phyloP scores from a whole-genome alignment of 768 basidiomycete species.

The Termitomyces bulborhizus region DNA sequence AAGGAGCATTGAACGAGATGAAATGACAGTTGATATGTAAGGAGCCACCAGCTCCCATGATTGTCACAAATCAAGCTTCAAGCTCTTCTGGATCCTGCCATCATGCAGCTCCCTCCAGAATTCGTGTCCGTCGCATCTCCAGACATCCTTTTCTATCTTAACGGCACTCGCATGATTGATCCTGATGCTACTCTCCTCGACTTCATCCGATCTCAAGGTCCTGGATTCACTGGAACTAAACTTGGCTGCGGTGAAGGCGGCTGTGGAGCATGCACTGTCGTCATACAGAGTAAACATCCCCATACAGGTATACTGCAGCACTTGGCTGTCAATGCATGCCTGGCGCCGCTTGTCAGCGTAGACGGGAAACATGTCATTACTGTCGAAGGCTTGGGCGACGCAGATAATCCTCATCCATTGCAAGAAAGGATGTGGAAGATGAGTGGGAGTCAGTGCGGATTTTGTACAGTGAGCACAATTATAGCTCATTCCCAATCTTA shows the following conservation, averaged over 20 bases:
- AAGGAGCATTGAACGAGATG: background rate
- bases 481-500: background rate
- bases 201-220: constrained; percentile 14
- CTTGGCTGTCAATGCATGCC: constrained; percentile 11
- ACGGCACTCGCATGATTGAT: constrained; percentile 12
- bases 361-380: constrained; percentile 15
- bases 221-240: constrained; percentile 13
- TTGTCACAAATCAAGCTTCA: background rate
- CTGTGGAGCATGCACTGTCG: constrained; percentile 14
- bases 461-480: constrained; percentile 9
- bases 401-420: constrained; percentile 13
- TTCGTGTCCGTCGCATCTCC: constrained; percentile 4
- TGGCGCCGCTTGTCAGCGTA: constrained; percentile 12
- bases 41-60: no score
- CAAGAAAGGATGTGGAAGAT: constrained; percentile 15
- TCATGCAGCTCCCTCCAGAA: background rate
- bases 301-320: constrained; percentile 11
- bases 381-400: constrained; percentile 10
- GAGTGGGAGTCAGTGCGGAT: constrained; percentile 15
- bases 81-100: background rate
- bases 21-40: no score
- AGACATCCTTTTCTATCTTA: constrained; percentile 14
- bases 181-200: constrained; percentile 14
- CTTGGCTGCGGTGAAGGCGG: constrained; percentile 13
- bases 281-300: constrained; percentile 13